Conservation (phyloP, 371 early-diverging fungal species). For the Apophysomyces variabilis region DNA sequence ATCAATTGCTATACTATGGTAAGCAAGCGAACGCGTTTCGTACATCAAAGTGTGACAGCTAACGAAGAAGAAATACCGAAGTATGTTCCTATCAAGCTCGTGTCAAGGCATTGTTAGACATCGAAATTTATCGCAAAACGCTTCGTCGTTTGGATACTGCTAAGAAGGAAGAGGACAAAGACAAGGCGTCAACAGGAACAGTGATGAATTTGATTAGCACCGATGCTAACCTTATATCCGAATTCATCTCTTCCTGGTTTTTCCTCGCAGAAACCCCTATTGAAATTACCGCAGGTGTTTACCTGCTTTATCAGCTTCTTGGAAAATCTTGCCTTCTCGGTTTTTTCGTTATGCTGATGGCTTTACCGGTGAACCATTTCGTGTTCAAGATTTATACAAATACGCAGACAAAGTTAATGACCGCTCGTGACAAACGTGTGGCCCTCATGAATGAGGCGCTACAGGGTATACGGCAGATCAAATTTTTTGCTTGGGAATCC, state of each 20-base stretch:
- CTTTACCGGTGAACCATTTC: background rate
- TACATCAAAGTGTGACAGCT: too few species aligned
- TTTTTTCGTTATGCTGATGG: constrained; percentile 40
- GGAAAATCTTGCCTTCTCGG: constrained; percentile 60
- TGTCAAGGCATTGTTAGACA: constrained; percentile 35
- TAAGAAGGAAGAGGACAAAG: constrained; percentile 18
- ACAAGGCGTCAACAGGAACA: constrained; percentile 57
- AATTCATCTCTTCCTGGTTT: constrained; percentile 53
- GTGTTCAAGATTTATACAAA: constrained; percentile 30
- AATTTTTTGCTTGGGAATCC: constrained; percentile 53
- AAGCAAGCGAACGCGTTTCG: background rate
- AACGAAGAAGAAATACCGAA: constrained; percentile 1
- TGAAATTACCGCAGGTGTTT: constrained; percentile 47
- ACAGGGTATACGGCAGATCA: constrained; percentile 53
- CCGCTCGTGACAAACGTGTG: constrained; percentile 33
- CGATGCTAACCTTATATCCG: constrained; percentile 67
- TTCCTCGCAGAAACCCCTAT: constrained; percentile 50
- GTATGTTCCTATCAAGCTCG: constrained; percentile 36
- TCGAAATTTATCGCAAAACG: constrained; percentile 47
- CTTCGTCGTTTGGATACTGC: constrained; percentile 43
- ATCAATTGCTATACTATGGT: constrained; percentile 42
- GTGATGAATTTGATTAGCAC: constrained; percentile 80
- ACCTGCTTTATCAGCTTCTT: constrained; percentile 56
- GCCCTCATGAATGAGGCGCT: constrained; percentile 40
- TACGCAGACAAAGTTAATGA: constrained; percentile 36